phyloP scores from a whole-genome alignment of 2,329 filamentous ascomycete genomes.

The Xylaria digitata region DNA sequence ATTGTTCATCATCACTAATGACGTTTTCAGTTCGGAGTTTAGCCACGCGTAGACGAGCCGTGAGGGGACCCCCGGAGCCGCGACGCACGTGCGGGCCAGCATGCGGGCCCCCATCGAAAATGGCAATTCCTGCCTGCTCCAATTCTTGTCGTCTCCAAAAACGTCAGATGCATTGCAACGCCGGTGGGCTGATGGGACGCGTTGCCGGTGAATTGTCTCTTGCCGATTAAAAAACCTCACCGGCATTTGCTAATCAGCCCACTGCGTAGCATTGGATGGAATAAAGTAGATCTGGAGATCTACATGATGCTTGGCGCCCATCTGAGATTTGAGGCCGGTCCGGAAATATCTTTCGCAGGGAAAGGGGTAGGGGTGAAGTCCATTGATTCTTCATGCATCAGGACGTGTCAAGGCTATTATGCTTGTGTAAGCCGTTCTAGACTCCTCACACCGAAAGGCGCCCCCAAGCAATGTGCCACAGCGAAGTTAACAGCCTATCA shows the following conservation, averaged over 20 bases:
- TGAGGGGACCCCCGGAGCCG: constrained; percentile 31
- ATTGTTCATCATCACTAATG: constrained; percentile 36
- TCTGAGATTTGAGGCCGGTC: too few relatives aligned
- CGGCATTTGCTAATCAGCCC: constrained; percentile 24
- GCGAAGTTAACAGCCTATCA: neutral
- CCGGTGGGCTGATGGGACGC: constrained; percentile 22
- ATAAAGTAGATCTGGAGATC: constrained; percentile 13
- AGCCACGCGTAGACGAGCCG: constrained; percentile 15
- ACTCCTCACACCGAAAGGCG: neutral
- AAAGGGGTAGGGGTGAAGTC: too few relatives aligned
- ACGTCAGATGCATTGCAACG: constrained; percentile 26
- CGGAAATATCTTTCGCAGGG: too few relatives aligned
- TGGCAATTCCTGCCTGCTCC: constrained; percentile 12
- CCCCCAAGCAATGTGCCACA: neutral
- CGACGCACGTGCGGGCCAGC: constrained; percentile 20
- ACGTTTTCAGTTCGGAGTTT: constrained; percentile 29
- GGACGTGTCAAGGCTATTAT: neutral
- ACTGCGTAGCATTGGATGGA: constrained; percentile 9
- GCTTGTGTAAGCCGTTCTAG: neutral
- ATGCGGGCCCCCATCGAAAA: neutral
- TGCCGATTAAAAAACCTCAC: constrained; percentile 10
- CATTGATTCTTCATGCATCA: neutral
- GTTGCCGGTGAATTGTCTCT: constrained; percentile 21
- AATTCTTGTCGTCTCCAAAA: constrained; percentile 29
- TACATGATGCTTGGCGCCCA: neutral